Conservation (phyloP, 148 eudicot species). For the Nepenthes gracilis region DNA sequence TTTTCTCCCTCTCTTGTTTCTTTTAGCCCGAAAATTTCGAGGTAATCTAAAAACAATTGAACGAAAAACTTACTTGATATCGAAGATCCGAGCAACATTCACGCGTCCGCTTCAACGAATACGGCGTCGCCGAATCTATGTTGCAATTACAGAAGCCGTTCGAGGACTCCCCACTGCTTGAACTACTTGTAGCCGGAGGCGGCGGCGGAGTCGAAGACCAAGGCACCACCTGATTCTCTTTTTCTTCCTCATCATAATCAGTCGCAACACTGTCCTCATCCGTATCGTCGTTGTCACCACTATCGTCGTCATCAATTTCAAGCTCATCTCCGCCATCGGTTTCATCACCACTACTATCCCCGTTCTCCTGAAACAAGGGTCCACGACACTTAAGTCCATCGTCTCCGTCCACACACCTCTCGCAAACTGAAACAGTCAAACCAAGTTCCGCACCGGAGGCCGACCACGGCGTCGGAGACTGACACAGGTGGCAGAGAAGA, state of each 20-base stretch:
- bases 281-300: slow-evolving; percentile 5
- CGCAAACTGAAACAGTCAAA: slow-evolving; percentile 21
- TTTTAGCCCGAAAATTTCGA: not conserved
- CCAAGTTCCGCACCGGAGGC: slow-evolving; percentile 17
- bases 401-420: slow-evolving; percentile 8
- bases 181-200: slow-evolving; percentile 18
- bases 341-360: slow-evolving; percentile 7
- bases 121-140: not conserved
- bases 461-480: slow-evolving; percentile 6
- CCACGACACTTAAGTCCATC: not conserved
- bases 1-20: too few species aligned
- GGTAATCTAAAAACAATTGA: not conserved
- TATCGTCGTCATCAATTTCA: slow-evolving; percentile 5
- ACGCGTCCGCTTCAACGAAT: slow-evolving; percentile 14
- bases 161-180: slow-evolving; percentile 16
- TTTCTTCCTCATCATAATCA: slow-evolving; percentile 11
- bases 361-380: not conserved
- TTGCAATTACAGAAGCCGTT: slow-evolving; percentile 4
- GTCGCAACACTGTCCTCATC: slow-evolving; percentile 11
- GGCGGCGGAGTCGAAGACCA: slow-evolving; percentile 28
- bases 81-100: slow-evolving; percentile 4
- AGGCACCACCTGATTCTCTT: slow-evolving; percentile 44
- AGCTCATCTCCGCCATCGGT: not conserved
- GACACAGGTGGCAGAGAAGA: slow-evolving; percentile 7
- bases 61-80: slow-evolving; percentile 13